Evolutionary conservation across 345 rosid species (phyloP), one percentile per base, ranked within the genome.

Genomic region (Moricandia arvensis): DNA sequence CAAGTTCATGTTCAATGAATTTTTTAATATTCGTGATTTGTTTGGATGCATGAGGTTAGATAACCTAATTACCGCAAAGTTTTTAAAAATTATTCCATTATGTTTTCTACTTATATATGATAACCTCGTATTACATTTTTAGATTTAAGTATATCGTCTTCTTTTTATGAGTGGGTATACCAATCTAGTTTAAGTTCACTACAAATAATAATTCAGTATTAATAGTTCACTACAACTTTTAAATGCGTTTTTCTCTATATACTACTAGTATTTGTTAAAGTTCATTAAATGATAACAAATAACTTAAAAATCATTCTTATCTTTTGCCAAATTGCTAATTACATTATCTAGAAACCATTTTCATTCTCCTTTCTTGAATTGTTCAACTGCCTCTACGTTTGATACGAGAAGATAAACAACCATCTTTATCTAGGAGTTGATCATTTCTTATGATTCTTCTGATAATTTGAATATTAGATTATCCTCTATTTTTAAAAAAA

Each of bases 41-140:
- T 60, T 72, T 78, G 69, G 64, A 72, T 66, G 69, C 64, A 66
- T 78, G 64, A 68, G 63, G 77, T 78, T 72, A 51, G 81, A 72
- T 72, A 65, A 78, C 81, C 81, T 78, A 78, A 72, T 35, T 63
- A 13, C 12, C 59, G 8, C 75, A 37, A 12, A 12, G 35, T 5
- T 59, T 68, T 75, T 33, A n/a, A 33, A n/a, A n/a, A n/a, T n/a
- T 70, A 61, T 29, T 21, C 27, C 37, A 21, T 21, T 13, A 6
- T 51, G 43, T 15, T 51, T 63, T 35, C 5, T 62, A 5, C 13
- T 30, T 21, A 11, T 2, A 8, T 0, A 2, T 21, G 24, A 35
- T 55, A 38, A 66, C 57, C 17, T 65, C 45, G 37, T 10, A 26
- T 21, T 15, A 72, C 35, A 3, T 34, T 43, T 21, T 61, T 49